phyloP scores from a whole-genome alignment of 1,284 basidiomycete species.

The Leccinum griseonigrum region DNA sequence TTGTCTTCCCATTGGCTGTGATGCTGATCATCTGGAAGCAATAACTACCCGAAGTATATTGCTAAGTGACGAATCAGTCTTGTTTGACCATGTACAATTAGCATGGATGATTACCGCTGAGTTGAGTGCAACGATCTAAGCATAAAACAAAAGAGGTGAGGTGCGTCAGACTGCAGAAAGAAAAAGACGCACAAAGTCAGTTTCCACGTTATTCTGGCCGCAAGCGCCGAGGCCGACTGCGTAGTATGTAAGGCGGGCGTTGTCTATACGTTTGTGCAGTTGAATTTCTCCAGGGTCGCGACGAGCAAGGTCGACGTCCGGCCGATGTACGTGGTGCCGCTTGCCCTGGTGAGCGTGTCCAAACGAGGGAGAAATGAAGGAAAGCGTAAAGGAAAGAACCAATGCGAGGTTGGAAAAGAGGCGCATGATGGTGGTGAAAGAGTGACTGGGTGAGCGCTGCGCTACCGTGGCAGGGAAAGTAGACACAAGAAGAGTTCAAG shows the following conservation, averaged over 20 bases:
- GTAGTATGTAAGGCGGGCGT: slow-evolving; percentile 29
- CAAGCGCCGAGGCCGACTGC: slow-evolving; percentile 32
- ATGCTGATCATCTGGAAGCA: slow-evolving; percentile 61
- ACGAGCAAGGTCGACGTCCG: slow-evolving; percentile 21
- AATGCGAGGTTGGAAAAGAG: slow-evolving; percentile 20
- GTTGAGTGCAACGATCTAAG: slow-evolving; percentile 37
- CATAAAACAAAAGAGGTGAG: slow-evolving; percentile 1
- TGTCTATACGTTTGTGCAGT: slow-evolving; percentile 24
- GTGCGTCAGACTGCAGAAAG: not conserved
- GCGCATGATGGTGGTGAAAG: slow-evolving; percentile 27
- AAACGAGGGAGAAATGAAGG: slow-evolving; percentile 17
- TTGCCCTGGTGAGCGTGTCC: slow-evolving; percentile 22
- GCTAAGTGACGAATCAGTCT: slow-evolving; percentile 30
- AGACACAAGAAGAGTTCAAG: not conserved
- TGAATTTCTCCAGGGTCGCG: slow-evolving; percentile 25
- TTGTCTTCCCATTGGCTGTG: slow-evolving; percentile 48
- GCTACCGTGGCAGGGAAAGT: slow-evolving; percentile 1
- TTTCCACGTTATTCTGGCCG: slow-evolving; percentile 11
- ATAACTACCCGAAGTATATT: slow-evolving; percentile 38
- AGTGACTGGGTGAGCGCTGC: slow-evolving; percentile 15
- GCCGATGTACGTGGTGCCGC: slow-evolving; percentile 25
- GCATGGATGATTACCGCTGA: slow-evolving; percentile 16
- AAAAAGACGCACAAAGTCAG: slow-evolving; percentile 27
- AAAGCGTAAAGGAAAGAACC: slow-evolving; percentile 19
- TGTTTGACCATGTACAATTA: not conserved